phyloP scores from a whole-genome alignment of 1,284 basidiomycete genomes.

The Agaricales sp. region DNA sequence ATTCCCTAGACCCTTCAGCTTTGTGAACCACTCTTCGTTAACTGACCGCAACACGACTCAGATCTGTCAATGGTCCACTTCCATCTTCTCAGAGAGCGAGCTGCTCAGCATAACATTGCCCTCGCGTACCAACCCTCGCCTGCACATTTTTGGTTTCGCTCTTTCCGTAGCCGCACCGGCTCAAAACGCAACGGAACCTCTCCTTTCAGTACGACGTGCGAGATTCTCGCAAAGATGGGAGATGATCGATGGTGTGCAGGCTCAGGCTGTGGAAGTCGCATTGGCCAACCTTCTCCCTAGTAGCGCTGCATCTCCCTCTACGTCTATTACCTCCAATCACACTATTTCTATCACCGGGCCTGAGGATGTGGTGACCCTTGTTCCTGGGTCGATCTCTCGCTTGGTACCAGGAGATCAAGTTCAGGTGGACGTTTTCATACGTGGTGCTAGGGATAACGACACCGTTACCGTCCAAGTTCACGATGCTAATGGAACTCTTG shows the following conservation, averaged over 20 bases:
- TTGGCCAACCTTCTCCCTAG: slow-evolving; percentile 34
- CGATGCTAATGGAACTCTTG: slow-evolving; percentile 19
- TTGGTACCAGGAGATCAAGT: slow-evolving; percentile 36
- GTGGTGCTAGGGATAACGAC: slow-evolving; percentile 16
- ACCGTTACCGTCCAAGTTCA: slow-evolving; percentile 24
- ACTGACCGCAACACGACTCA: slow-evolving; percentile 25
- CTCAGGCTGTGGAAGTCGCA: slow-evolving; percentile 34
- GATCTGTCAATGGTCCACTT: slow-evolving; percentile 34
- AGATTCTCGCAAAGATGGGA: slow-evolving; percentile 36
- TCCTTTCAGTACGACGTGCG: slow-evolving; percentile 26
- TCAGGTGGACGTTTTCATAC: slow-evolving; percentile 25
- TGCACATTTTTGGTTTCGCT: slow-evolving; percentile 37
- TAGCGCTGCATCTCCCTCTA: slow-evolving; percentile 14
- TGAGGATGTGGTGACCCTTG: slow-evolving; percentile 24
- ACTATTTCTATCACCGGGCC: slow-evolving; percentile 24
- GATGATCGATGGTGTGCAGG: slow-evolving; percentile 19
- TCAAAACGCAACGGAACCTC: slow-evolving; percentile 11
- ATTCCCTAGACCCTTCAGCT: neutral
- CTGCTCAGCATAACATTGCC: slow-evolving; percentile 31
- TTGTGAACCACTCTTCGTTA: neutral
- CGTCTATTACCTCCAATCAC: slow-evolving; percentile 23
- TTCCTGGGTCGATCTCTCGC: slow-evolving; percentile 25
- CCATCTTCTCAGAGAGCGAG: slow-evolving; percentile 27
- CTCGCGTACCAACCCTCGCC: slow-evolving; percentile 16
- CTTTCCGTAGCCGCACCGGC: slow-evolving; percentile 21